Evolutionary conservation across 345 rosid genomes (phyloP), one percentile per base, ranked within the genome.

Genomic region (Noccaea bulbosa): DNA sequence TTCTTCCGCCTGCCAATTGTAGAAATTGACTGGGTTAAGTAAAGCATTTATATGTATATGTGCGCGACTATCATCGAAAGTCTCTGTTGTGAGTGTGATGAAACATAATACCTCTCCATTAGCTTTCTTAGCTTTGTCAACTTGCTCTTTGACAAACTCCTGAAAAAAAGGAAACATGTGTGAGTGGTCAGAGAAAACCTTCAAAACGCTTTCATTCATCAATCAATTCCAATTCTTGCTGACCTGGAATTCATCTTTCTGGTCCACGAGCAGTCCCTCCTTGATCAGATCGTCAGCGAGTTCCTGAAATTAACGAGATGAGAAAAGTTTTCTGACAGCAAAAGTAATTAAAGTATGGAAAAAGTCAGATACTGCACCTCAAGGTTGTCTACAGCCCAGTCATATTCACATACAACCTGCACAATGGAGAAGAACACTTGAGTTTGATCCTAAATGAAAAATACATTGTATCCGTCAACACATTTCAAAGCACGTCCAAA

Each of bases 351-450:
- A n/a, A 67, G 16, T 16, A 33, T 46, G 44, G 32, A 27, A 35
- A 58, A 67, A 61, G 45, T 58, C 5, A n/a, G 60, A 54, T 66
- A 43, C 65, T 15, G 49, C 80, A 93, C 98, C 87, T 93, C 90
- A 69, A 87, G 77, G 55, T 84, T 83, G 48, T 88, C 40, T 78
- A 20, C 22, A 20, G 22, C 90, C 98, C 96, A 89, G 82, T 93
- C 97, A 74, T 82, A 91, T 73, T 89, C 93, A 60, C 91, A 82
- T 30, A 79, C 73, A 69, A 91, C 77, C 96, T 91, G 88, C 82
- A 86, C 65, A 65, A 24, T 20, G 32, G 9, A 70, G 49, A 37
- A 43, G 67, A 75, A 40, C 32, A 15, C 22, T 32, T 38, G 17
- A 57, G 60, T n/a, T 48, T 15, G 59, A 65, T 15, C 49, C 46